Evolutionary conservation across 1,284 basidiomycete species (phyloP).

Genomic region (Leucoagaricus sp.): DNA sequence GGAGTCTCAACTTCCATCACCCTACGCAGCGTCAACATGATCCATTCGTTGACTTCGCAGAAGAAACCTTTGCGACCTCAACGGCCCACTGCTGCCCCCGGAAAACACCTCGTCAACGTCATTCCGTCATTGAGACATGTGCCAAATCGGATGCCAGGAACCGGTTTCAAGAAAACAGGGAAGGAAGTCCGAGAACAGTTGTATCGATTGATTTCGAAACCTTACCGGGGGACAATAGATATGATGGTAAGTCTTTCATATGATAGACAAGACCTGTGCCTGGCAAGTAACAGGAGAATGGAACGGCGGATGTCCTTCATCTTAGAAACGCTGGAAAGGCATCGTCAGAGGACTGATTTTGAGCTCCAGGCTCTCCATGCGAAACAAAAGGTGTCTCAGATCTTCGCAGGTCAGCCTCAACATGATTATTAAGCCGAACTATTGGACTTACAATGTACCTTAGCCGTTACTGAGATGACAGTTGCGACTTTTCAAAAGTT

Average conservation of each 20-base stretch:
- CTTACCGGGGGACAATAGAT: neutral
- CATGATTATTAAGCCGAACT: too few species aligned
- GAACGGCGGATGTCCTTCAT: neutral
- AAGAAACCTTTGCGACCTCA: neutral
- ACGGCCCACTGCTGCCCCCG: neutral
- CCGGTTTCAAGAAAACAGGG: slow-evolving; percentile 21
- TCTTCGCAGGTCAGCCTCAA: neutral
- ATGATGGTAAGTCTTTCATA: neutral
- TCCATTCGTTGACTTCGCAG: neutral
- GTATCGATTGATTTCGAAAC: neutral
- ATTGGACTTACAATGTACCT: too few species aligned
- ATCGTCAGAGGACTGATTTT: neutral
- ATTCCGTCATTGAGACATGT: slow-evolving; percentile 19
- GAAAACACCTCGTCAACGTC: slow-evolving; percentile 11
- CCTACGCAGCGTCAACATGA: neutral
- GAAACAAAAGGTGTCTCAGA: neutral
- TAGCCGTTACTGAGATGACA: slow-evolving; percentile 14
- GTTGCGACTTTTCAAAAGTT: slow-evolving; percentile 13
- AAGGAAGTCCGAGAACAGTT: neutral
- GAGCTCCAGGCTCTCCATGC: neutral
- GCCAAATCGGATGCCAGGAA: slow-evolving; percentile 23
- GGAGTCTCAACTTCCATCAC: too few species aligned
- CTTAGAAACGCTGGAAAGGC: neutral
- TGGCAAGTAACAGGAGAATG: neutral
- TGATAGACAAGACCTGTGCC: neutral